Percentiles rank a stretch among this genome's conserved stretches.
phyloP scores from a whole-genome alignment of 31 red algal genomes.

The Odonthalia washingtoniensis region DNA sequence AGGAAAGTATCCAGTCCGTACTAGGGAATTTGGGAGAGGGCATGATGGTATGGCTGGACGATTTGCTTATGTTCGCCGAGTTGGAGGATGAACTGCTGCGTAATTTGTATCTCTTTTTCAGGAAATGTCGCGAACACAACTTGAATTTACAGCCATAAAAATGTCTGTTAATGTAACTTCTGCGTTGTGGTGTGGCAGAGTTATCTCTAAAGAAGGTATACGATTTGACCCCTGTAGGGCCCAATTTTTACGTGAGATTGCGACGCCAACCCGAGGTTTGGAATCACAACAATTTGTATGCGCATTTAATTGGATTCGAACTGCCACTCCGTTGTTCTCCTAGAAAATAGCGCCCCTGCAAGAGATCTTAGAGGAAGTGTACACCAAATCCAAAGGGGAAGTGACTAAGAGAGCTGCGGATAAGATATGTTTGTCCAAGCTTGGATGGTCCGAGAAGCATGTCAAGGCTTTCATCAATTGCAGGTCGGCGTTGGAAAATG shows the following conservation, averaged over 20 bases:
- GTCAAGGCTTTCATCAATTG: neutral
- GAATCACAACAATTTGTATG: slow-evolving; percentile 13
- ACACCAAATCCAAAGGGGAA: slow-evolving; percentile 5
- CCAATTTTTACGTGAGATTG: neutral
- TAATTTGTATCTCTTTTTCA: neutral
- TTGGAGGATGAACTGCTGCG: neutral
- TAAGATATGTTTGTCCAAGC: neutral
- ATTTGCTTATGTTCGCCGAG: neutral
- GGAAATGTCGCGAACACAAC: neutral
- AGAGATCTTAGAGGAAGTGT: slow-evolving; percentile 6
- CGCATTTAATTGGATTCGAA: slow-evolving; percentile 3
- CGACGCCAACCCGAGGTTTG: slow-evolving; percentile 8
- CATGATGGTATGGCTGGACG: too few relatives aligned
- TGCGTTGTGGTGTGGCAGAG: neutral
- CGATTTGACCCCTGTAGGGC: neutral
- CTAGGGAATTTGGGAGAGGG: too few relatives aligned
- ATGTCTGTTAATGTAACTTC: neutral
- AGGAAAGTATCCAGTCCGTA: too few relatives aligned
- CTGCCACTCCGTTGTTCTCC: neutral
- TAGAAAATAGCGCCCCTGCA: neutral
- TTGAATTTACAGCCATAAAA: neutral
- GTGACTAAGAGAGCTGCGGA: neutral
- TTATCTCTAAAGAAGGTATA: neutral
- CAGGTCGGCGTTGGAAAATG: neutral
- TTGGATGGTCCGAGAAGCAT: neutral